Base-by-base conservation (phyloP, 768 basidiomycete genomes). In the Paxillus rubicundulus region DNA sequence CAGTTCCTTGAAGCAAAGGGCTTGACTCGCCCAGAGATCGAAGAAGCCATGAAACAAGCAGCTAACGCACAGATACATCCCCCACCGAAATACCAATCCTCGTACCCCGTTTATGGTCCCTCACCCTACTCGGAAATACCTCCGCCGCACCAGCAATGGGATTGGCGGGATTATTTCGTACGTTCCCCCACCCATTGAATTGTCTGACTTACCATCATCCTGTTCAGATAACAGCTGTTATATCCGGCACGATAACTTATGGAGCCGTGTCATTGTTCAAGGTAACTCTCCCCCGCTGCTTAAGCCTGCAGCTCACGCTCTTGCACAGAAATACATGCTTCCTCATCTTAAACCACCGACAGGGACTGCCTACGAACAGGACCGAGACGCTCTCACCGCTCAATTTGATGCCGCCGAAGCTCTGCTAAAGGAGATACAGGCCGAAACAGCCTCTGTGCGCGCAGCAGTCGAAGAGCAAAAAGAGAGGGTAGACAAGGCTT, bases 101-200 rank as follows among this genome's bases (percentile, higher is more conserved):
- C 65, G 33, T 80, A 80, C 62, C 53, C 69, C 49, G 61, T 68
- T 1, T 87, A 84, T 69, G 74, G 69, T 2, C 71, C 76, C 17
- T 70, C 75, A 55, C 66, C 72, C 14, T 76, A 72, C 61, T 45
- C 50, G 1, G 50, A 56, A 49, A 58, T 71, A 46, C 70, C 79
- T 56, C 71, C 72, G 13, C 71, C 70, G 21, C 62, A 72, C 20
- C 82, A 80, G 9, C 76, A 74, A 53, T 85, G 90, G 82, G 96
- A 98, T 69, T 99, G 97, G 97, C 78, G 95, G 52, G 97, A 99
- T 72, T 92, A 96, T 70, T 99, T 98, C 68, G 94, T 95, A 65
- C 64, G 90, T 74, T 42, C 14, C 45, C 32, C 14, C 27, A 0
- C 4, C 9, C 12, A 2, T 2, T 18, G 33, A 13, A 33, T 13